These are phyloP conservation scores for Naumovozyma castellii DNA, from an alignment of 805 yeast species.

Conservation along the genomic window DNA sequence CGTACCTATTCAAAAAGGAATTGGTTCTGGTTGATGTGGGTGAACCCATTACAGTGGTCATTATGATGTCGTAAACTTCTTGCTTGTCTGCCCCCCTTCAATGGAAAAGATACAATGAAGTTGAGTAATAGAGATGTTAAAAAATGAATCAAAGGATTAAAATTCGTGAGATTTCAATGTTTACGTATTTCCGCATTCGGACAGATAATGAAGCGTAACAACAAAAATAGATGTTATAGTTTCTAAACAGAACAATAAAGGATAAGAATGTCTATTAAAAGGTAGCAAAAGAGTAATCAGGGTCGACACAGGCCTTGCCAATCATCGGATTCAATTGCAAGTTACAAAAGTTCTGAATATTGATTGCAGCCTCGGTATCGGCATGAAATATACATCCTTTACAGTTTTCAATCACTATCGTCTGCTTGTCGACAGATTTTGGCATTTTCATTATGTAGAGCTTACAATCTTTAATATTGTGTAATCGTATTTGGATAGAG, in stretches of 20 bases:
- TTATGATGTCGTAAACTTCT: no score
- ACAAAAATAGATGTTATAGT: no score
- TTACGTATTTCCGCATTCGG: slow-evolving; percentile 8
- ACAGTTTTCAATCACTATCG: slow-evolving; percentile 21
- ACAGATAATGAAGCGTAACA: not conserved
- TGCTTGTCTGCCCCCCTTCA: no score
- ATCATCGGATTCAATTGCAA: slow-evolving; percentile 1
- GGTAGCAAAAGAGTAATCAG: not conserved
- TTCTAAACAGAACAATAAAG: no score
- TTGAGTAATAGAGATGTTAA: no score
- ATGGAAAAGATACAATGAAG: no score
- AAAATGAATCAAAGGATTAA: no score
- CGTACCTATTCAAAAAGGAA: slow-evolving; percentile 23
- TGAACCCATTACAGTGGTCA: no score
- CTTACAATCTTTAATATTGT: slow-evolving; percentile 16
- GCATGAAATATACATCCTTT: slow-evolving; percentile 15
- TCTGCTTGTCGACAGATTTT: slow-evolving; percentile 7
- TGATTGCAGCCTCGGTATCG: slow-evolving; percentile 7
- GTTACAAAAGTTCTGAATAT: slow-evolving; percentile 21
- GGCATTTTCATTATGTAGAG: slow-evolving; percentile 8
- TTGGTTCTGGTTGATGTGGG: slow-evolving; percentile 13
- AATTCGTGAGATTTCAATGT: slow-evolving; percentile 1
- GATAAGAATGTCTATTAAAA: no score
- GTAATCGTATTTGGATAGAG: slow-evolving; percentile 21
- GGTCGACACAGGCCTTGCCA: slow-evolving; percentile 1